Percentiles rank a stretch among this genome's conserved stretches.
Conservation (phyloP, 2,329 filamentous ascomycete genomes). For the Penicillium sp. region DNA sequence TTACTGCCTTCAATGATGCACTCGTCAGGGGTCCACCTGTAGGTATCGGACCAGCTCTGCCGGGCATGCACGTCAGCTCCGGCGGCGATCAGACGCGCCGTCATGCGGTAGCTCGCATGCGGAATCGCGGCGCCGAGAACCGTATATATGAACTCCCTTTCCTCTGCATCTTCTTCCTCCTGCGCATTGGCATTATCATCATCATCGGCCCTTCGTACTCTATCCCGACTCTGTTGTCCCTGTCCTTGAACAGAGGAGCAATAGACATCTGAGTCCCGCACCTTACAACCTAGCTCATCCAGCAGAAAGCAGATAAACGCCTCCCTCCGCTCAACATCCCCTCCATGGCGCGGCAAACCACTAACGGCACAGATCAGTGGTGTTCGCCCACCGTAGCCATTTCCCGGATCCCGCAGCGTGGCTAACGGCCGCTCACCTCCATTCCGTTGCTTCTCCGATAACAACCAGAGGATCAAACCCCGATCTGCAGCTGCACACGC, state of each 20-base stretch:
- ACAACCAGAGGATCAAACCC: not conserved
- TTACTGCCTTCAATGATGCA: not conserved
- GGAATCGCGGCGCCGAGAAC: not conserved
- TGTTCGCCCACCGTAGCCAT: not conserved
- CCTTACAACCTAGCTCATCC: not conserved
- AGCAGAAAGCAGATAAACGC: not conserved
- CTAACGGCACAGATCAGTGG: not conserved
- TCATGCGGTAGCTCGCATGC: not conserved
- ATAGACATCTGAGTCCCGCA: not conserved
- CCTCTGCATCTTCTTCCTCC: not conserved
- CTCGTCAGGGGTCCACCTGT: not conserved
- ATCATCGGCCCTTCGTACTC: not conserved
- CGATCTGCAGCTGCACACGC: not conserved
- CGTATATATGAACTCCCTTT: not conserved
- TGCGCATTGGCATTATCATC: not conserved
- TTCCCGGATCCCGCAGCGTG: not conserved
- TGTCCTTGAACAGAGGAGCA: not conserved
- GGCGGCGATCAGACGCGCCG: not conserved
- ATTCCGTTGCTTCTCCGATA: not conserved
- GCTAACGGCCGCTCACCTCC: not conserved
- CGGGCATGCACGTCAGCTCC: constrained; percentile 1
- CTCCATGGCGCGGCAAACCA: not conserved
- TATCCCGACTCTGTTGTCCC: not conserved
- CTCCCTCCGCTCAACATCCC: not conserved
- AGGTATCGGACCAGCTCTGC: not conserved